Evolutionary conservation across 306 rosid genomes (phyloP).

Genomic region (Mimosa pudica): DNA sequence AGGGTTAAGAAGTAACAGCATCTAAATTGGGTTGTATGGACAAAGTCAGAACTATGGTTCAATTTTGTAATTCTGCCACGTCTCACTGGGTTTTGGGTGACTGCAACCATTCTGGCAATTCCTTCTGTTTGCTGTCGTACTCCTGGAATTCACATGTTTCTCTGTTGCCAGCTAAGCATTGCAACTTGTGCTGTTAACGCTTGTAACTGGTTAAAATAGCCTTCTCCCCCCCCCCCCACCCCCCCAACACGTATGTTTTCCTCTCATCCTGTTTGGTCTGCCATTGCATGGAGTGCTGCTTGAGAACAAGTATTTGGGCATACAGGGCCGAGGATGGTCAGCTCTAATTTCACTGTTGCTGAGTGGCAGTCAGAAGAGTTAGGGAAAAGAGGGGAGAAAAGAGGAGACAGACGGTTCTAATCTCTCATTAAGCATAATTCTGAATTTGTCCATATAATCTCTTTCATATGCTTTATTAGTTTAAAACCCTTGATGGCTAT

Average conservation of each 20-base stretch:
- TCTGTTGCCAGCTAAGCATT: background rate
- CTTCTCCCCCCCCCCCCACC: background rate
- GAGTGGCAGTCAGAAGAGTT: background rate
- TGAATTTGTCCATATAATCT: background rate
- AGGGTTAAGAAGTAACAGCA: background rate
- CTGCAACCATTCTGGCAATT: background rate
- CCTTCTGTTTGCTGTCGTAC: background rate
- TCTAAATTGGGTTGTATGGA: background rate
- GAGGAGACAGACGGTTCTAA: background rate
- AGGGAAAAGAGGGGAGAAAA: background rate
- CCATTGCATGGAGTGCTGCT: background rate
- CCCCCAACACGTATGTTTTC: background rate
- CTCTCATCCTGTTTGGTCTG: background rate
- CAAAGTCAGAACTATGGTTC: background rate
- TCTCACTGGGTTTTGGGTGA: background rate
- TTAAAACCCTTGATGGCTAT: background rate
- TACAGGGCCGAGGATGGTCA: background rate
- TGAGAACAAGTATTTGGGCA: background rate
- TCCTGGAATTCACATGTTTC: background rate
- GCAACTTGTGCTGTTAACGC: background rate
- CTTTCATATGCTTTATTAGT: background rate
- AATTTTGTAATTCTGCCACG: background rate
- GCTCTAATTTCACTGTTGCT: background rate
- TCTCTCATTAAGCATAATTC: conserved; percentile 1
- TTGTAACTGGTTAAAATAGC: background rate